phyloP scores from a whole-genome alignment of 768 basidiomycete genomes.

The Gloeophyllum trabeum region DNA sequence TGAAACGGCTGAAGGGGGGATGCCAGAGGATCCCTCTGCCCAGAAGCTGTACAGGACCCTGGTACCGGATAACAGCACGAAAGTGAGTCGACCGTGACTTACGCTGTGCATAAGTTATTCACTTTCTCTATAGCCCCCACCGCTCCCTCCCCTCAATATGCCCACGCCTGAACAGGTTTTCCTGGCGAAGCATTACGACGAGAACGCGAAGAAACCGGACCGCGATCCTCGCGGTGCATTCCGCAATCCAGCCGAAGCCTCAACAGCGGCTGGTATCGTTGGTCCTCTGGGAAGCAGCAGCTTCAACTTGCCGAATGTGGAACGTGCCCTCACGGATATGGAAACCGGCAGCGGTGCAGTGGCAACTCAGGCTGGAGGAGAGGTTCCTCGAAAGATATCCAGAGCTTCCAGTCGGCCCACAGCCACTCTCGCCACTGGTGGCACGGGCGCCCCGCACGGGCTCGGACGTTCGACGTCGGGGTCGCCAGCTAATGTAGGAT shows the following conservation, averaged over 20 bases:
- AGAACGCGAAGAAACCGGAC: slow-evolving; percentile 82
- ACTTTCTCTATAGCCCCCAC: slow-evolving; percentile 34
- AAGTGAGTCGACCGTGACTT: slow-evolving; percentile 31
- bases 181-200: slow-evolving; percentile 84
- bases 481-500: slow-evolving; percentile 17
- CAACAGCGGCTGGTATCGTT: slow-evolving; percentile 69
- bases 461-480: slow-evolving; percentile 12
- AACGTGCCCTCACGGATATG: slow-evolving; percentile 83
- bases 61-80: slow-evolving; percentile 66
- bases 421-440: slow-evolving; percentile 1
- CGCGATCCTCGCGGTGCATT: slow-evolving; percentile 85
- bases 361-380: slow-evolving; percentile 1
- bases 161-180: slow-evolving; percentile 86
- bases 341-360: slow-evolving; percentile 39
- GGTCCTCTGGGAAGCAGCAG: slow-evolving; percentile 87
- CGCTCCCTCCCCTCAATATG: slow-evolving; percentile 66
- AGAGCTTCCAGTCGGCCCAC: background rate
- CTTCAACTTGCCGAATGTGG: slow-evolving; percentile 79
- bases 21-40: slow-evolving; percentile 37
- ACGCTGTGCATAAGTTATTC: background rate
- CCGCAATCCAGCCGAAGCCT: slow-evolving; percentile 60
- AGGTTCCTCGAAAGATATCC: background rate
- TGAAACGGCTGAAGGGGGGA: slow-evolving; percentile 23
- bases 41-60: slow-evolving; percentile 57
- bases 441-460: slow-evolving; percentile 5